Percentiles rank a stretch among this genome's conserved stretches.
Conservation (phyloP, 2,329 filamentous ascomycete genomes). For the Pestalotiopsis fici region DNA sequence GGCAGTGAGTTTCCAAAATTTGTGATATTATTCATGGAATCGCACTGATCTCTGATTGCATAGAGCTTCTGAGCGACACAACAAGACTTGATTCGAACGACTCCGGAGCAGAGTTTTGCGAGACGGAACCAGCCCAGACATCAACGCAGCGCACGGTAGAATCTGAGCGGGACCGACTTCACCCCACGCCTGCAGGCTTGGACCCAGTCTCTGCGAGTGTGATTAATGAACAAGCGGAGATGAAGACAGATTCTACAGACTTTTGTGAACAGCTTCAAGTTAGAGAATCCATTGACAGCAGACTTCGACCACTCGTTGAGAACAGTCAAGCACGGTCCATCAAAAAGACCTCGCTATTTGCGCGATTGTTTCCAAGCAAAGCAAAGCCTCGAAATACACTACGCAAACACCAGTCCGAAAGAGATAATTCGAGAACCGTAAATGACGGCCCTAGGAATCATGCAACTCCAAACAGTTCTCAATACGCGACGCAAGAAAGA, state of each 20-base stretch:
- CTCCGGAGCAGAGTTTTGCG: conserved; percentile 28
- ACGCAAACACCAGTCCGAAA: conserved; percentile 14
- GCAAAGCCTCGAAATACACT: conserved; percentile 20
- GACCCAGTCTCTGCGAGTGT: conserved; percentile 37
- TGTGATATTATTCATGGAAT: not conserved
- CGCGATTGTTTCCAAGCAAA: conserved; percentile 35
- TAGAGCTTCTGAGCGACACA: not conserved
- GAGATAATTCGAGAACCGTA: conserved; percentile 7
- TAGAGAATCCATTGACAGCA: conserved; percentile 32
- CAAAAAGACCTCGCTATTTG: conserved; percentile 31
- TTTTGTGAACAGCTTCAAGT: conserved; percentile 29
- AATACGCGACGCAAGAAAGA: not conserved
- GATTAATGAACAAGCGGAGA: conserved; percentile 38
- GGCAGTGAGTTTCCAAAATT: not conserved
- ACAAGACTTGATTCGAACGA: conserved; percentile 17
- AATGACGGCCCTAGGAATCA: conserved; percentile 3
- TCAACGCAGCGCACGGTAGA: not conserved
- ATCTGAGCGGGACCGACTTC: not conserved
- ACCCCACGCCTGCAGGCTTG: conserved; percentile 14
- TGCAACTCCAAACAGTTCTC: not conserved
- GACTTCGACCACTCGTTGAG: conserved; percentile 42
- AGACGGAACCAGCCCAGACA: conserved; percentile 23
- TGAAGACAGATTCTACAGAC: conserved; percentile 42
- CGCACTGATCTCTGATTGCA: not conserved
- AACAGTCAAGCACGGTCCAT: conserved; percentile 12